These are phyloP conservation scores for Candida odintsovae DNA, from an alignment of 805 yeast species.

Conservation along the genomic window DNA sequence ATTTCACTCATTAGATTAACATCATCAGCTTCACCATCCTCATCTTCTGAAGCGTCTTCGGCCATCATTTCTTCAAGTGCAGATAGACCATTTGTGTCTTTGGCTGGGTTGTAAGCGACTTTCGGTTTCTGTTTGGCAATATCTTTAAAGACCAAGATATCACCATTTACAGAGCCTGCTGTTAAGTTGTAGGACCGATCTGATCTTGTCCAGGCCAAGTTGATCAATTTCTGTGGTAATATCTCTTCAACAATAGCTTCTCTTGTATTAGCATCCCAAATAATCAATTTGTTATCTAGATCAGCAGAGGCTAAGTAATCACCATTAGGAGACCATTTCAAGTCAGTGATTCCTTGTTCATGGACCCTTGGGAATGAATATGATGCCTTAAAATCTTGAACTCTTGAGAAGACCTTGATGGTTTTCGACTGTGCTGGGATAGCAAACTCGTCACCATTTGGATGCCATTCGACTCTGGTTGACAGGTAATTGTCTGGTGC, in stretches of 20 bases:
- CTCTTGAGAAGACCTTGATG: slow-evolving; percentile 35
- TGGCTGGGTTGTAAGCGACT: neutral
- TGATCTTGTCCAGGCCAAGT: slow-evolving; percentile 30
- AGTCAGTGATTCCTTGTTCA: slow-evolving; percentile 21
- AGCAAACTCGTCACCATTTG: slow-evolving; percentile 63
- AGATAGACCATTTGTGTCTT: neutral
- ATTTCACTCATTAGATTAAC: slow-evolving; percentile 20
- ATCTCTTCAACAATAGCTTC: slow-evolving; percentile 28
- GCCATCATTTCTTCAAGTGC: slow-evolving; percentile 14
- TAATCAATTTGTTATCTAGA: slow-evolving; percentile 40
- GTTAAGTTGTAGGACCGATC: slow-evolving; percentile 21
- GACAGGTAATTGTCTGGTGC: slow-evolving; percentile 37
- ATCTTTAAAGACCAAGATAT: slow-evolving; percentile 28
- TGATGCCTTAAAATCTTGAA: slow-evolving; percentile 8
- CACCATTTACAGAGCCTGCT: slow-evolving; percentile 34
- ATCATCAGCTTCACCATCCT: slow-evolving; percentile 24
- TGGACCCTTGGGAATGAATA: slow-evolving; percentile 23
- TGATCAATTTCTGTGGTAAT: slow-evolving; percentile 24
- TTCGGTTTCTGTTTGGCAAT: slow-evolving; percentile 22
- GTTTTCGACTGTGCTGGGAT: slow-evolving; percentile 49
- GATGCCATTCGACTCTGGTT: slow-evolving; percentile 63
- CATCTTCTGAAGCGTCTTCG: slow-evolving; percentile 24
- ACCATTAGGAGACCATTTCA: slow-evolving; percentile 60
- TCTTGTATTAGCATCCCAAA: slow-evolving; percentile 48
- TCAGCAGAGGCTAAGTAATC: slow-evolving; percentile 54